Evolutionary conservation across 2,329 filamentous ascomycete species (phyloP).

Genomic region (Aciculosporium take): DNA sequence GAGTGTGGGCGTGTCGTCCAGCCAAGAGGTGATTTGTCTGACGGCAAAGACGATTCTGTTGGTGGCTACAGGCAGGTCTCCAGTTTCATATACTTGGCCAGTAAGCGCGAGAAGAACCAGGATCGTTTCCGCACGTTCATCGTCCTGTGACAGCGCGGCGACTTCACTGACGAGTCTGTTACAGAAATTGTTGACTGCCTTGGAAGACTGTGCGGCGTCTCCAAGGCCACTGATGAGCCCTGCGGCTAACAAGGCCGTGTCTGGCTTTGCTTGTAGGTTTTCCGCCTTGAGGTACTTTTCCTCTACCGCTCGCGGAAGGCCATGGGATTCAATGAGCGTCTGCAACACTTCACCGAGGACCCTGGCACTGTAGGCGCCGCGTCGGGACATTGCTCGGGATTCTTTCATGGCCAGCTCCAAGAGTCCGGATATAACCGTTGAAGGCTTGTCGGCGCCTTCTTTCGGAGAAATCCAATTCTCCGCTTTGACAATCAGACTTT

Average conservation of each 20-base stretch:
- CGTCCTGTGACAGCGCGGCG: slow-evolving; percentile 30
- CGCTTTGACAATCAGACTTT: slow-evolving; percentile 17
- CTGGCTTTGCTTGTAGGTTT: slow-evolving; percentile 30
- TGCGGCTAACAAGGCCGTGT: slow-evolving; percentile 32
- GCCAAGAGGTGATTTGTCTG: slow-evolving; percentile 61
- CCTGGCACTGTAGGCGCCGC: slow-evolving; percentile 38
- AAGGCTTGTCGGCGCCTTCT: slow-evolving; percentile 16
- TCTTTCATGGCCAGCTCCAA: slow-evolving; percentile 30
- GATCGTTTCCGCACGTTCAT: slow-evolving; percentile 30
- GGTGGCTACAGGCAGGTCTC: slow-evolving; percentile 41
- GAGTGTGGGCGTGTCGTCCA: slow-evolving; percentile 36
- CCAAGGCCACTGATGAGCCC: slow-evolving; percentile 39
- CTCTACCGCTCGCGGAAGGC: slow-evolving; percentile 30
- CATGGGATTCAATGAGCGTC: slow-evolving; percentile 30
- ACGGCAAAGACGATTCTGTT: slow-evolving; percentile 72
- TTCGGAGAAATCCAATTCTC: slow-evolving; percentile 24
- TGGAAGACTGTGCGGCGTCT: slow-evolving; percentile 33
- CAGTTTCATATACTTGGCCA: slow-evolving; percentile 35
- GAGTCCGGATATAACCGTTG: slow-evolving; percentile 25
- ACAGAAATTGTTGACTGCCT: slow-evolving; percentile 35
- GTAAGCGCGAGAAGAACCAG: slow-evolving; percentile 41
- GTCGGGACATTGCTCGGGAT: slow-evolving; percentile 25
- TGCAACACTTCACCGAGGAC: slow-evolving; percentile 36
- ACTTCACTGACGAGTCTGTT: slow-evolving; percentile 48
- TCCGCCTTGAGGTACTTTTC: slow-evolving; percentile 31